phyloP scores from a whole-genome alignment of 2,329 filamentous ascomycete species.

The Trichoderma atrobrunneum region DNA sequence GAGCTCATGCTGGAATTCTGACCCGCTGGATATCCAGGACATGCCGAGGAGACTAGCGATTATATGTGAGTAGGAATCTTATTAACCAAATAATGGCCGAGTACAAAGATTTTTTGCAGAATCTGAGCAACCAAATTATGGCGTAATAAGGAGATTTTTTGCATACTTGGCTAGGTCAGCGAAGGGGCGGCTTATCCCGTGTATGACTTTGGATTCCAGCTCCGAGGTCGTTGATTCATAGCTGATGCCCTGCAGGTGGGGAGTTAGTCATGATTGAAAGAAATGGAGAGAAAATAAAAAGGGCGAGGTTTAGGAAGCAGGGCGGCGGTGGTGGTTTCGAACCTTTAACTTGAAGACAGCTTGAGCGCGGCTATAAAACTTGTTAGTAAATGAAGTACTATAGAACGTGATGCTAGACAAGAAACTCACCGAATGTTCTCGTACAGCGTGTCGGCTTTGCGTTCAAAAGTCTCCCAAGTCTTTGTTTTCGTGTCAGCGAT shows the following conservation, averaged over 20 bases:
- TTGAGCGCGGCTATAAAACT: background rate
- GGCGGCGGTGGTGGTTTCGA: background rate
- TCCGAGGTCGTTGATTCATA: conserved; percentile 12
- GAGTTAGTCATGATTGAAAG: background rate
- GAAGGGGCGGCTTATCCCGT: conserved; percentile 8
- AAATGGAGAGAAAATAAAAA: background rate
- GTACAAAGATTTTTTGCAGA: conserved; percentile 11
- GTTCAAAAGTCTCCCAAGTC: conserved; percentile 15
- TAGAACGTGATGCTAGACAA: no score
- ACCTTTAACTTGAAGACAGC: conserved; percentile 13
- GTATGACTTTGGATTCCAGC: conserved; percentile 17
- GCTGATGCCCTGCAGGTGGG: conserved; percentile 2
- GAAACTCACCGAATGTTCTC: conserved; percentile 10
- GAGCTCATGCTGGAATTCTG: conserved; percentile 16
- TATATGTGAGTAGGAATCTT: conserved; percentile 13
- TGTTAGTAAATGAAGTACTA: background rate
- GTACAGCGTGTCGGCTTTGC: conserved; percentile 3
- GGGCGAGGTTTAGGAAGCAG: background rate
- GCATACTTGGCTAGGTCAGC: conserved; percentile 17
- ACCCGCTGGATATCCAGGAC: conserved; percentile 15
- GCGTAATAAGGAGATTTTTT: conserved; percentile 12
- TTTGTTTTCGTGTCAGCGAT: background rate
- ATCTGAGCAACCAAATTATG: conserved; percentile 13
- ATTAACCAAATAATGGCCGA: conserved; percentile 3
- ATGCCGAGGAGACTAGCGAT: conserved; percentile 16